Evolutionary conservation across 768 basidiomycete species (phyloP).

Genomic region (Mrakia frigida): DNA sequence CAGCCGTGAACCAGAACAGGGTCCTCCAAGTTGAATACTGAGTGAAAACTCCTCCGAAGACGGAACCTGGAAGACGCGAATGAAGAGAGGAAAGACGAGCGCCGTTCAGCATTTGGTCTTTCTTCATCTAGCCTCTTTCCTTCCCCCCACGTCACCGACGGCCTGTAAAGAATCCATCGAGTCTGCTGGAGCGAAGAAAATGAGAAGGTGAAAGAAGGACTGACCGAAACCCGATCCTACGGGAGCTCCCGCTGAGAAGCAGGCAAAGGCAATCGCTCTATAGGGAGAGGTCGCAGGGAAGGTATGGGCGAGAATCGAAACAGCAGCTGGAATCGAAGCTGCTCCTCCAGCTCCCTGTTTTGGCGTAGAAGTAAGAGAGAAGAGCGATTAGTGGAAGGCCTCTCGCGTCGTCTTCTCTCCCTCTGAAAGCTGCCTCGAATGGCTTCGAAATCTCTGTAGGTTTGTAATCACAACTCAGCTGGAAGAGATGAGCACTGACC

Average conservation of each 20-base stretch:
- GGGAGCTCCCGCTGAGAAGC: constrained; percentile 79
- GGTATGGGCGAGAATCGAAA: constrained; percentile 74
- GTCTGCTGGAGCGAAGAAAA: too few relatives aligned
- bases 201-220: not conserved
- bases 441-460: too few relatives aligned
- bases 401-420: too few relatives aligned
- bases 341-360: constrained; percentile 27
- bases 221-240: constrained; percentile 69
- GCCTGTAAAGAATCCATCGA: too few relatives aligned
- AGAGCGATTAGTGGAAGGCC: too few relatives aligned
- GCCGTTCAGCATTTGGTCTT: too few relatives aligned
- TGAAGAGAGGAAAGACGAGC: too few relatives aligned
- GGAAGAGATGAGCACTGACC: not conserved
- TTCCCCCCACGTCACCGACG: too few relatives aligned
- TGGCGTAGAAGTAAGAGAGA: not conserved
- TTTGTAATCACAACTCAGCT: too few relatives aligned
- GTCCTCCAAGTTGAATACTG: constrained; percentile 47
- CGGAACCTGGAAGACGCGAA: constrained; percentile 20
- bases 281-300: constrained; percentile 57
- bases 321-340: constrained; percentile 37
- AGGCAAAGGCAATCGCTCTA: constrained; percentile 72
- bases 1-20: constrained; percentile 59
- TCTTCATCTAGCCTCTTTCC: too few relatives aligned
- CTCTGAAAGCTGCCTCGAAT: too few relatives aligned
- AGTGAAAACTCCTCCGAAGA: constrained; percentile 67